Percentiles rank a stretch among this genome's conserved stretches.
These are phyloP conservation scores for Ottelia alismoides DNA, from an alignment of 106 monocot genomes.

Conservation along the genomic window DNA sequence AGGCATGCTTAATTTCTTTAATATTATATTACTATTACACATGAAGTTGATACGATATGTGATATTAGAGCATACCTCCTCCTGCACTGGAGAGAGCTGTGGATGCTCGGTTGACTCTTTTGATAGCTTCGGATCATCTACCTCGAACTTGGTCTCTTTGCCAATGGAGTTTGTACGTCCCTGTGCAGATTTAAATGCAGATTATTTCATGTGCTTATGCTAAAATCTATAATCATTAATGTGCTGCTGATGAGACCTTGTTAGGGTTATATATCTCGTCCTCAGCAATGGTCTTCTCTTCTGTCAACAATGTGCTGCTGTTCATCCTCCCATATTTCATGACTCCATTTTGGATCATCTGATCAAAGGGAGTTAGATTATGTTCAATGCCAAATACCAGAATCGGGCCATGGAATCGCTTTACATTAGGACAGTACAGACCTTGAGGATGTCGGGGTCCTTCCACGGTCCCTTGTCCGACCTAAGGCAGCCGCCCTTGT, in stretches of 20 bases:
- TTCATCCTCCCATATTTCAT: slow-evolving; percentile 25
- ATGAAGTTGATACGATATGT: too few relatives aligned
- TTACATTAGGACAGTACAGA: too few relatives aligned
- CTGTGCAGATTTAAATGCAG: background rate
- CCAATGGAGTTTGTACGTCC: too few relatives aligned
- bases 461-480: slow-evolving; percentile 96
- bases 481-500: slow-evolving; percentile 54
- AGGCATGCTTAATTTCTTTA: too few relatives aligned
- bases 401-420: background rate
- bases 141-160: background rate
- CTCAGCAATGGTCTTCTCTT: slow-evolving; percentile 77
- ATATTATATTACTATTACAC: too few relatives aligned
- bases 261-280: slow-evolving; percentile 53
- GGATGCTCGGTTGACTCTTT: background rate
- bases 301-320: slow-evolving; percentile 3
- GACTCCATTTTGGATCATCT: slow-evolving; percentile 64
- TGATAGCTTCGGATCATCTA: background rate
- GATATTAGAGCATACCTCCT: slow-evolving; percentile 10
- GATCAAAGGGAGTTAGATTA: background rate
- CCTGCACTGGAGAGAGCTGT: slow-evolving; percentile 12
- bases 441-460: slow-evolving; percentile 67
- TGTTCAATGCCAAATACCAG: too few relatives aligned
- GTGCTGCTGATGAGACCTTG: too few relatives aligned
- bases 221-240: too few relatives aligned
- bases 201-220: too few relatives aligned